Evolutionary conservation across 495 filamentous ascomycete species (phyloP).

Genomic region (Neurospora sp.): DNA sequence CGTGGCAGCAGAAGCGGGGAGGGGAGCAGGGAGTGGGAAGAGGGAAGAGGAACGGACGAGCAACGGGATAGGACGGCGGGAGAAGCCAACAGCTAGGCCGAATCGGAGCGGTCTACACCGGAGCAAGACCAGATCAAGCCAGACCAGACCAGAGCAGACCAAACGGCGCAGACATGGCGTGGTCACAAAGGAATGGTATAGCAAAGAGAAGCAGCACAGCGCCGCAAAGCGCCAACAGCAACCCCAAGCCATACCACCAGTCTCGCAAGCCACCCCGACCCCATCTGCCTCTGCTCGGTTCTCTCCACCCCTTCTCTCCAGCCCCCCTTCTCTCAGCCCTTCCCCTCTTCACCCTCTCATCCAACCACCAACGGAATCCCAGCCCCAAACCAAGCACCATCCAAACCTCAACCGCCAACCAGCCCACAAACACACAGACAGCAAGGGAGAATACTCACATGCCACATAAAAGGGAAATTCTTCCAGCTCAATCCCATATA

Average conservation of each 20-base stretch:
- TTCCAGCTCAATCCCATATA: conserved; percentile 56
- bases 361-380: neutral
- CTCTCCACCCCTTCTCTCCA: neutral
- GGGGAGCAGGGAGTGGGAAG: too few species aligned
- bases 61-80: too few species aligned
- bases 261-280: neutral
- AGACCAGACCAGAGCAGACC: neutral
- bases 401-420: too few species aligned
- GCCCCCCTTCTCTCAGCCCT: too few species aligned
- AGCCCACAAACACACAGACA: too few species aligned
- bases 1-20: too few species aligned
- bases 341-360: too few species aligned
- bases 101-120: too few species aligned
- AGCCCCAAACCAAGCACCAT: neutral
- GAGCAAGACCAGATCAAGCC: too few species aligned
- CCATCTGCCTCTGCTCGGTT: neutral
- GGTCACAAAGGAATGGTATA: neutral
- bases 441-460: conserved; percentile 36
- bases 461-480: conserved; percentile 66
- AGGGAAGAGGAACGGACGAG: too few species aligned
- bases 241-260: neutral
- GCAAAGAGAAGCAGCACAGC: neutral
- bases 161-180: neutral
- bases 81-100: too few species aligned
- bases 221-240: neutral